Conservation (phyloP, 2,329 filamentous ascomycete genomes). For the Westerdykella sp. region DNA sequence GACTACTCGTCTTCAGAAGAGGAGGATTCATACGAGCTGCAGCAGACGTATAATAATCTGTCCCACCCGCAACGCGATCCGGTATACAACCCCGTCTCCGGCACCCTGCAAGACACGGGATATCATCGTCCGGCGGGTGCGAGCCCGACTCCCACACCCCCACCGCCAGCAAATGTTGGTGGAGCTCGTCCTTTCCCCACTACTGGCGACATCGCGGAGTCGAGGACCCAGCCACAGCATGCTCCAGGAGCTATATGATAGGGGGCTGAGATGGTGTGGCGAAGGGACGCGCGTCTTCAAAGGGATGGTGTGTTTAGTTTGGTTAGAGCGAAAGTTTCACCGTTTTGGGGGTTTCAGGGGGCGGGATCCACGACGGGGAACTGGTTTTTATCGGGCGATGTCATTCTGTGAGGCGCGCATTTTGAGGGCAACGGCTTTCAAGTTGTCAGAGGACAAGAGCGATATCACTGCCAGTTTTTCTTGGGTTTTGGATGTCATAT, state of each 20-base stretch:
- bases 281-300: not conserved
- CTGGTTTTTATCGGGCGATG: no score
- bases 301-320: not conserved
- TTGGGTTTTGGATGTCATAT: no score
- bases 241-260: slow-evolving; percentile 2
- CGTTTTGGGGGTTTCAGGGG: no score
- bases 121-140: slow-evolving; percentile 29
- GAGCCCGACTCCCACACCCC: slow-evolving; percentile 28
- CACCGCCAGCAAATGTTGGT: slow-evolving; percentile 16
- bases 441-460: no score
- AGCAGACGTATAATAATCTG: slow-evolving; percentile 22
- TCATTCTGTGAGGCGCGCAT: no score
- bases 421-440: no score
- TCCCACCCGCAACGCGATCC: slow-evolving; percentile 14
- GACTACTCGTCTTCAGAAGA: slow-evolving; percentile 37
- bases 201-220: slow-evolving; percentile 26
- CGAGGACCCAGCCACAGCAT: slow-evolving; percentile 10
- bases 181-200: slow-evolving; percentile 8
- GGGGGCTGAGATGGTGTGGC: not conserved
- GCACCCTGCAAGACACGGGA: slow-evolving; percentile 30
- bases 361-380: no score
- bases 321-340: no score
- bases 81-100: slow-evolving; percentile 30
- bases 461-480: no score
- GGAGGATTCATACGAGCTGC: slow-evolving; percentile 33